Base-by-base conservation (phyloP, 2,329 filamentous ascomycete genomes). In the Xylariomycetidae sp. region DNA sequence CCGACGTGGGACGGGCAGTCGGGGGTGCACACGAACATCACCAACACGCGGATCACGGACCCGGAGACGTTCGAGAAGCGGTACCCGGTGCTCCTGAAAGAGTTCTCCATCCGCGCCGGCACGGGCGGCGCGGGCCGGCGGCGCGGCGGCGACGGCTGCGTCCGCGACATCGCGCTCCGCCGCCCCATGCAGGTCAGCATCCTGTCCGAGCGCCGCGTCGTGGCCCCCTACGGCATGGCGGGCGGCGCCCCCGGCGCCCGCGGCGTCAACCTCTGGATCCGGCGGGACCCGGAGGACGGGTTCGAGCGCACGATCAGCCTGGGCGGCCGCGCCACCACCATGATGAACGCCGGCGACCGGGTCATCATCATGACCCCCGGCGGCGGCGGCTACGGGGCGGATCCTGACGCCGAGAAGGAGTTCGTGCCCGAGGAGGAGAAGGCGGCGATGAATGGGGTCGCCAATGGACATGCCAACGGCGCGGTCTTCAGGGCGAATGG, bases 21-120 rank as follows among this genome's bases (percentile, higher is more conserved):
- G 16, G 79, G 77, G 13, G 78, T 84, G 6, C 79, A 85, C 49
- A 80, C 76, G 1, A 79, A 85, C 53, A 84, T 84, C 79, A 85
- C 81, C 3, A 85, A 85, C 48, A 85, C 80, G 3, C 70, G 79
- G 10, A 85, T 85, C 50, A 85, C 81, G 0, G 81, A 85, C 49
- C 67, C 76, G 0, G 81, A 85, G 50, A 71, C 82, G 14, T 79
- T 84, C 39, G 80, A 85, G 58, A 66, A 76, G 19, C 62, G 80
- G n/a, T 84, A 84, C 48, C 80, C 80, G 0, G 79, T 83, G 6
- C 53, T 85, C 0, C 59, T 85, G 10, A 63, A 74, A 4, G 70
- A 81, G 46, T 85, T 84, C 54, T 66, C 66, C 7, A 54, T 85
- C 5, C 56, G 80, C 3, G 43, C 59, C 2, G 74, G 70, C 1